Percentiles rank a stretch among this genome's conserved stretches.
phyloP scores from a whole-genome alignment of 2,329 filamentous ascomycete genomes.

The Ascocoryne sarcoides region DNA sequence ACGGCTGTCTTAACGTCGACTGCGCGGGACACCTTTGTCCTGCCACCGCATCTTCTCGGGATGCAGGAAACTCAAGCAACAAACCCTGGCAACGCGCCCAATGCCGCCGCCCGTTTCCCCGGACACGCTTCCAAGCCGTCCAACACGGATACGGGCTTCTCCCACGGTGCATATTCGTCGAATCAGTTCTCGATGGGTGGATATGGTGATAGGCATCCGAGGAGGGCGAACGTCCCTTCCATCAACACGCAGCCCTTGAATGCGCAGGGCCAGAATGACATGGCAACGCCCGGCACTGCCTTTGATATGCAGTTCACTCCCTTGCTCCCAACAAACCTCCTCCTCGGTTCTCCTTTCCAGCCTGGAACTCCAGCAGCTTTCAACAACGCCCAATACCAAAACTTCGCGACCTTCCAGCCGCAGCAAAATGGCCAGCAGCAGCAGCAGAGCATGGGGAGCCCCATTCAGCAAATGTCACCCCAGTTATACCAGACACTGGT shows the following conservation, averaged over 20 bases:
- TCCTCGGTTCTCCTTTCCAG: constrained; percentile 94
- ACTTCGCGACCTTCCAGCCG: constrained; percentile 67
- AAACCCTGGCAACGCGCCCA: constrained; percentile 49
- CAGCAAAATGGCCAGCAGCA: constrained; percentile 48
- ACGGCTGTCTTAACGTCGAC: constrained; percentile 74
- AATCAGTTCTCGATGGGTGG: constrained; percentile 64
- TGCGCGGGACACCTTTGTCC: constrained; percentile 77
- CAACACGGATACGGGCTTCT: constrained; percentile 80
- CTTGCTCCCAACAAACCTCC: constrained; percentile 83
- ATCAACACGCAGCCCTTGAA: constrained; percentile 76
- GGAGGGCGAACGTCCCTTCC: constrained; percentile 76
- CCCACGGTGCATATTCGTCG: constrained; percentile 82
- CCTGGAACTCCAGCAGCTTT: constrained; percentile 87
- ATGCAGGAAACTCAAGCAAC: constrained; percentile 81
- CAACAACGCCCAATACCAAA: constrained; percentile 85
- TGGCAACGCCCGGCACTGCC: constrained; percentile 78
- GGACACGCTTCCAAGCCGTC: constrained; percentile 73
- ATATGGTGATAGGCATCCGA: constrained; percentile 79
- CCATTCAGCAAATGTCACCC: constrained; percentile 71
- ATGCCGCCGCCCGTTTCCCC: constrained; percentile 51
- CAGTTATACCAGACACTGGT: constrained; percentile 78
- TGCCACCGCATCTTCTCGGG: constrained; percentile 71
- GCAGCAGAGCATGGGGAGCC: constrained; percentile 59
- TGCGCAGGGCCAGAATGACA: constrained; percentile 51
- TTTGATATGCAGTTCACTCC: constrained; percentile 99